phyloP scores from a whole-genome alignment of 2,329 filamentous ascomycete genomes.

The Paraphoma chrysanthemicola region DNA sequence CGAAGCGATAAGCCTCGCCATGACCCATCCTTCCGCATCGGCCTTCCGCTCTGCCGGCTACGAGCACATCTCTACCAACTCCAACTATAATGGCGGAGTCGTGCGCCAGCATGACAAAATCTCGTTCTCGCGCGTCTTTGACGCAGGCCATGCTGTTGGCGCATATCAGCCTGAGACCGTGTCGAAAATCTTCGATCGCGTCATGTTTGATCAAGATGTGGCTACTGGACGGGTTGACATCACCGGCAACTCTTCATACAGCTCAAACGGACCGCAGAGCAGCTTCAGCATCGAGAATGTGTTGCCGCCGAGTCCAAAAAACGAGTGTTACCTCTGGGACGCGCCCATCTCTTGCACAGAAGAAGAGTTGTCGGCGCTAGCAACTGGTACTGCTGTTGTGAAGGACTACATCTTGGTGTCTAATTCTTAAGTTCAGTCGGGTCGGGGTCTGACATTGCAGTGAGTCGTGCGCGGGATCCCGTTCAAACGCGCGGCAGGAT shows the following conservation, averaged over 20 bases:
- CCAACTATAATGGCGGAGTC: conserved; percentile 50
- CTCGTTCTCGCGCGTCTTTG: conserved; percentile 48
- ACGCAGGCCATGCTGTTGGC: conserved; percentile 50
- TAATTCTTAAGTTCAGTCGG: neutral
- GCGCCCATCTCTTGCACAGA: conserved; percentile 12
- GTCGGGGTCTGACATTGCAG: too few relatives aligned
- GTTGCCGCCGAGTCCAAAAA: conserved; percentile 6
- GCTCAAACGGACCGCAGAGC: conserved; percentile 6
- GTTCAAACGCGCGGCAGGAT: too few relatives aligned
- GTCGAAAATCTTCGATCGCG: conserved; percentile 58
- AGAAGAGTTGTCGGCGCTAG: conserved; percentile 11
- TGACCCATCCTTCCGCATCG: conserved; percentile 41
- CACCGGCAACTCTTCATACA: conserved; percentile 6
- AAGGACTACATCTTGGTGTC: conserved; percentile 16
- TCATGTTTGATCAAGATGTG: conserved; percentile 53
- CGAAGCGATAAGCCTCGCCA: conserved; percentile 43
- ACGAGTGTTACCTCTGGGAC: conserved; percentile 21
- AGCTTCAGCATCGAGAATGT: conserved; percentile 14
- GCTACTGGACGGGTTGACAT: conserved; percentile 48
- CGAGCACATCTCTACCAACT: conserved; percentile 38
- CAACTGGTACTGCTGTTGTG: conserved; percentile 13
- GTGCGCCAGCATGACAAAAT: conserved; percentile 47
- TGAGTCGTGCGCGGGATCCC: too few relatives aligned
- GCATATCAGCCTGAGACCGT: conserved; percentile 55
- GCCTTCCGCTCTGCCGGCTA: conserved; percentile 34